Evolutionary conservation across 2,329 filamentous ascomycete species (phyloP), one percentile per base, ranked within the genome.

Genomic region (Alternaria postmessia): DNA sequence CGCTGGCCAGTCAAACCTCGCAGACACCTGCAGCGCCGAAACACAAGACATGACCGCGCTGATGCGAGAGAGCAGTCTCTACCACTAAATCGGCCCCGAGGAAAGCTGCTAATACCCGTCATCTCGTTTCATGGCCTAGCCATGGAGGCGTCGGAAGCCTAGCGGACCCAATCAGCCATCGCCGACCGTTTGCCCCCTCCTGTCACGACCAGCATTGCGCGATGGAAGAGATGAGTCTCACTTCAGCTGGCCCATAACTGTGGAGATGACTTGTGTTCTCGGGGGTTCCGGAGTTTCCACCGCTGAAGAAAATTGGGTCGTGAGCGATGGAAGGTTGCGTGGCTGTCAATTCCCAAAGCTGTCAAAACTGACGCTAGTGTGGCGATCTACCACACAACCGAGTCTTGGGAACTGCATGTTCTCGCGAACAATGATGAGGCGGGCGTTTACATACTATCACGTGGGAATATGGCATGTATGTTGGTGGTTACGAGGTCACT

Each of bases 81-180:
- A 57, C 72, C 73, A 72, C 69, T 73, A 42, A 55, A 67, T 54
- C 44, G 5, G 12, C 20, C 18, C 41, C 47, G 47, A 41, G 18
- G 11, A 41, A 42, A 51, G 44, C 56, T 51, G 59, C 67, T 66
- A 51, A 67, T 68, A 64, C 64, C 60, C 66, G 66, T 75, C 72
- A 75, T 77, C 67, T 75, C 66, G 64, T 68, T 67, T 68, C 58
- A 42, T 48, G 22, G 49, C 54, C 51, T 48, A 28, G 49, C 57
- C 18, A 60, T 60, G 53, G 60, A 39, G 34, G 53, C 52, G 43
- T 57, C 56, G 57, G 47, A 61, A 34, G 26, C 46, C 39, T 38
- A 20, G 59, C 54, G 32, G 34, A 28, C 18, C 72, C 73, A 76
- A 75, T 74, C 65, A 65, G 67, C 58, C 48, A 44, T 49, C 46